Evolutionary conservation across 2,329 filamentous ascomycete genomes (phyloP).

Genomic region (Phaeosphaeriaceae sp.): DNA sequence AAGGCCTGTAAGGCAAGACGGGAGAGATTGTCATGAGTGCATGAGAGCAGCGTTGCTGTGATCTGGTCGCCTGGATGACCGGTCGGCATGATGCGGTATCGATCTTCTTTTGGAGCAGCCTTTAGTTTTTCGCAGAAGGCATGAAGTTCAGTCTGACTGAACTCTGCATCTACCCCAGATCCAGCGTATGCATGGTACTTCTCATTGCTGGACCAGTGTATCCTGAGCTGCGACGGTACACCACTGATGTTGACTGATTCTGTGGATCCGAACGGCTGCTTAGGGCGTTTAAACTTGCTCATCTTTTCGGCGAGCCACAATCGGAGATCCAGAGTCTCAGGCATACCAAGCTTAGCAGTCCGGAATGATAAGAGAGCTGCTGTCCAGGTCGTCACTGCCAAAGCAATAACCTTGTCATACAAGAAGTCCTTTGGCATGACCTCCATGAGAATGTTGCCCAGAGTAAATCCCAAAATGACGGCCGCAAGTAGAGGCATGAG

Average conservation of each 20-base stretch:
- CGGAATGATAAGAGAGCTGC: conserved; percentile 58
- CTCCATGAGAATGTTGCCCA: conserved; percentile 55
- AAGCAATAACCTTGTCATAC: conserved; percentile 57
- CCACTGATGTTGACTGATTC: conserved; percentile 35
- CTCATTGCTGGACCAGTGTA: conserved; percentile 27
- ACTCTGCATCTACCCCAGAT: conserved; percentile 53
- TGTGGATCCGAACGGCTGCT: conserved; percentile 19
- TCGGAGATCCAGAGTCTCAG: conserved; percentile 39
- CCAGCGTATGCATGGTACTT: conserved; percentile 55
- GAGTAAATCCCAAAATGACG: conserved; percentile 53
- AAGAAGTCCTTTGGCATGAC: conserved; percentile 46
- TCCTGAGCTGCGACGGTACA: conserved; percentile 23
- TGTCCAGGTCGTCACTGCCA: conserved; percentile 60
- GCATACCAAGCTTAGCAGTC: conserved; percentile 58
- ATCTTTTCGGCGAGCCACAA: conserved; percentile 38
- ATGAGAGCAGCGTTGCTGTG: conserved; percentile 51
- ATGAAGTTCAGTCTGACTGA: conserved; percentile 60
- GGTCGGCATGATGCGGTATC: conserved; percentile 50
- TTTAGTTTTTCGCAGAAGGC: conserved; percentile 54
- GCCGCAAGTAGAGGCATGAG: conserved; percentile 58
- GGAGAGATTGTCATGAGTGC: conserved; percentile 45
- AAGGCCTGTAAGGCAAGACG: conserved; percentile 53
- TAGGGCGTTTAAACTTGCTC: conserved; percentile 15
- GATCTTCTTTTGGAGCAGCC: conserved; percentile 51
- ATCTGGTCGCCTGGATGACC: conserved; percentile 55